Base-by-base conservation (phyloP, 2,329 filamentous ascomycete genomes). In the Pochonia chlamydosporia region DNA sequence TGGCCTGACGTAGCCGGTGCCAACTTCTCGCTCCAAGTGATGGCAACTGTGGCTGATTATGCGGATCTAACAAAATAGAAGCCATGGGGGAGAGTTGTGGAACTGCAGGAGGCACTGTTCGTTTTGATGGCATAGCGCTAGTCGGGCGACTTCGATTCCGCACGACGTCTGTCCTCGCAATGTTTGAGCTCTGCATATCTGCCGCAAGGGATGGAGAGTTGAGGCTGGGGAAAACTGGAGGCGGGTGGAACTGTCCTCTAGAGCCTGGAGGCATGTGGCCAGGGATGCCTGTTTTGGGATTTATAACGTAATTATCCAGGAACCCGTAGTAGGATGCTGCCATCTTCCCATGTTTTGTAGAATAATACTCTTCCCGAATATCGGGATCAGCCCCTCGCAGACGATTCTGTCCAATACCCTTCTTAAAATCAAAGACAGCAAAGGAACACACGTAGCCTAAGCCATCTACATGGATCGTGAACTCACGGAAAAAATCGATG, bases 401-500 rank as follows among this genome's bases (percentile, higher is more conserved):
- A 44, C 64, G 69, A 4, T 63, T 63, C 23, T 71, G 69, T 13
- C 69, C 70, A 20, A 84, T 75, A 21, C 84, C 87, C 63, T 90
- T 92, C 65, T 95, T 91, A 70, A 97, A 97, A 53, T 96, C 89
- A 59, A 99, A 99, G 30, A 96, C 89, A 3, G 93, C 93, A 68
- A 96, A 97, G 1, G 92, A 96, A 66, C 93, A 99, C 10, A 97
- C 89, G 55, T 96, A 92, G 20, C 93, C 93, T 30, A 99, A 78
- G 0, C 93, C 93, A 60, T 99, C 93, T 14, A 99, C 92, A 57
- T 99, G 91, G 20, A 99, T 84, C 0, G 93, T 97, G 57, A 97
- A 96, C 63, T 99, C 93, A 33, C 93, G 84, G 72, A 99, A 97
- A 67, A 99, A 99, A 67, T 99, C 93, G 49, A 97, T 85, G 53